Base-by-base conservation (phyloP, 2,329 filamentous ascomycete species). In the Canariomyces notabilis region DNA sequence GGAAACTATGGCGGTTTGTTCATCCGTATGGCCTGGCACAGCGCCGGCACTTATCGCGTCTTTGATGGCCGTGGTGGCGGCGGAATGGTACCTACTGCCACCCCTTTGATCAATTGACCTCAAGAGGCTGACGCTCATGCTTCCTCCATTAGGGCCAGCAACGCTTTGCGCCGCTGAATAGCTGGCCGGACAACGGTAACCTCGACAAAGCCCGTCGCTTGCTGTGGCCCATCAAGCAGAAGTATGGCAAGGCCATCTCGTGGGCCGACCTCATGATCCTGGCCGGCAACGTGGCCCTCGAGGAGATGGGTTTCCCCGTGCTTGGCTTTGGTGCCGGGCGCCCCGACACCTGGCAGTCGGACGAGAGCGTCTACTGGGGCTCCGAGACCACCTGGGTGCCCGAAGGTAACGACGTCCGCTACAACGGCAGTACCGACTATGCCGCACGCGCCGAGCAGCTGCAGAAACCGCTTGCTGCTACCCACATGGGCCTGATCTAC, bases 1-100 rank as follows among this genome's bases (percentile, higher is more conserved):
- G 85, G 85, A 46, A 83, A 89, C 73, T 90, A 89, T 58, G 85
- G 85, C 55, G 85, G 85, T 65, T 75, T 89, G 20, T 89, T 90
- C 65, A 75, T 90, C 61, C 83, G 86, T 46, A 82, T 89, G 82
- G 82, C 84, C 50, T 90, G 86, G 86, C 86, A 89, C 73, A 82
- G 81, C 55, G 79, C 86, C 20, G 86, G 86, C 50, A 90, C 85
- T 40, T 89, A 89, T 69, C 83, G 86, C 59, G 79, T 85, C 61
- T 74, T 73, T 42, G 85, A 89, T 57, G 85, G 85, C 29, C 84
- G 86, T 51, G 86, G 86, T 46, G 86, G 86, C 49, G 83, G 80
- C 59, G 85, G 84, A 43, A 29, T 29, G 26, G 26, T 29, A 29
- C n/a, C n/a, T n/a, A n/a, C 22, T 8, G 26, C 8, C 14, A 8